Evolutionary conservation across 345 rosid genomes (phyloP), one percentile per base, ranked within the genome.

Genomic region (Citrus mangshanensis): DNA sequence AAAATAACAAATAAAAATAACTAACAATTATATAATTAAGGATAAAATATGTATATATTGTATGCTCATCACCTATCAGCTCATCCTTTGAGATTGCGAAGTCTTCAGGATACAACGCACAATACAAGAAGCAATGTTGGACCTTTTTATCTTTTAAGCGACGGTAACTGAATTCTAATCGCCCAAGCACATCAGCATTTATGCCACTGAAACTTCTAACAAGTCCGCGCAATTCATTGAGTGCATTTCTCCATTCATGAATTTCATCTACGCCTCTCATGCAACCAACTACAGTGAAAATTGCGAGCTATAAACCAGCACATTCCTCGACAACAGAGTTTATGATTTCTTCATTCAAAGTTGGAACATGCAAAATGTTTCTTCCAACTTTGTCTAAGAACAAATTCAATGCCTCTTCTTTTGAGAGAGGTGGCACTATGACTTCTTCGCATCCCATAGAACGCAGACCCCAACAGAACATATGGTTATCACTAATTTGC

Each of bases 81-180:
- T 69, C 80, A 1, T 54, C 24, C 19, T 46, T 79, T 1, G 7
- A 1, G 7, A 75, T 34, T 27, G 22, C 3, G 2, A 1, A 58
- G 51, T 77, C 82, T 42, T 77, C 79, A 8, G 82, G 64, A 73
- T 40, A 82, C 6, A 88, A 54, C 10, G 85, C 81, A 60, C 72
- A 81, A 58, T 59, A 69, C 9, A 81, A 37, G 60, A 87, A 78
- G 54, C 88, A 85, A 6, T 27, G 72, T 27, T 74, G 80, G 8
- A 78, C 14, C 4, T 70, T 28, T 28, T 28, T 28, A 28, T 28
- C 28, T 0, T 28, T 28, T 28, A 28, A 0, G 28, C 28, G 28
- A 28, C 28, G 2, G 28, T 28, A 28, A 28, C 28, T 28, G 2
- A 28, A 28, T 28, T 28, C 28, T 28, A 28, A 28, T 28, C 0